Evolutionary conservation across 2,329 filamentous ascomycete species (phyloP).

Genomic region (Fusarium sambucinum): DNA sequence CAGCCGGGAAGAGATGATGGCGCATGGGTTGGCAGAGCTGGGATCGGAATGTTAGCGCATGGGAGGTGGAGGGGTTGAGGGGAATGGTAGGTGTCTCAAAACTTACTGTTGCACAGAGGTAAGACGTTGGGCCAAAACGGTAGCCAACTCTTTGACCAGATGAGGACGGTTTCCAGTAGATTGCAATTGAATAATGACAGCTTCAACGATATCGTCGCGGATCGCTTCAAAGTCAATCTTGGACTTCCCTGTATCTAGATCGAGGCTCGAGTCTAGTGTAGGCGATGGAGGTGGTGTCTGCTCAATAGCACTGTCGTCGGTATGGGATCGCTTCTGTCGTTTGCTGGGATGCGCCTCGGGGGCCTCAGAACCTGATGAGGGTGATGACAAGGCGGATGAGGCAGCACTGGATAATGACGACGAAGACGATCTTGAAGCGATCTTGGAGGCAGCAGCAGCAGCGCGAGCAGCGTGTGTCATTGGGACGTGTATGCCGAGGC

Average conservation of each 20-base stretch:
- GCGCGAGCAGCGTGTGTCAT: slow-evolving; percentile 72
- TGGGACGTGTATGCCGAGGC: slow-evolving; percentile 90
- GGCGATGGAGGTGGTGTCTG: slow-evolving; percentile 74
- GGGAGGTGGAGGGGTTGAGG: slow-evolving; percentile 26
- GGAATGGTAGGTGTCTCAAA: slow-evolving; percentile 18
- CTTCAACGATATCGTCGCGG: slow-evolving; percentile 95
- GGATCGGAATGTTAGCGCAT: slow-evolving; percentile 48
- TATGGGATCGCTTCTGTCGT: slow-evolving; percentile 84
- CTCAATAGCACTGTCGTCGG: slow-evolving; percentile 82
- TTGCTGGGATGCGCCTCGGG: slow-evolving; percentile 64
- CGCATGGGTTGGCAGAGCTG: slow-evolving; percentile 95
- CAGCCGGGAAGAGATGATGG: slow-evolving; percentile 93
- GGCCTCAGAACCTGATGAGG: slow-evolving; percentile 49
- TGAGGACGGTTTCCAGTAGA: slow-evolving; percentile 92
- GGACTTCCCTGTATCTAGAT: slow-evolving; percentile 44
- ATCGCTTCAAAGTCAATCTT: slow-evolving; percentile 79
- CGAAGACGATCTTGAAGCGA: slow-evolving; percentile 49
- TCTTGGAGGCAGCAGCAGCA: slow-evolving; percentile 62
- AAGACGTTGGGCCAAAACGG: slow-evolving; percentile 79
- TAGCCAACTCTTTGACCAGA: slow-evolving; percentile 91
- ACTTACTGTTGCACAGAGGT: slow-evolving; percentile 92
- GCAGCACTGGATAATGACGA: slow-evolving; percentile 48
- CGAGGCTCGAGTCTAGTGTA: slow-evolving; percentile 47
- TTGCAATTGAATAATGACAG: slow-evolving; percentile 87
- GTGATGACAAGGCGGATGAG: slow-evolving; percentile 50